Evolutionary conservation across 2,329 filamentous ascomycete genomes (phyloP).

Genomic region (Fusarium papillatum): DNA sequence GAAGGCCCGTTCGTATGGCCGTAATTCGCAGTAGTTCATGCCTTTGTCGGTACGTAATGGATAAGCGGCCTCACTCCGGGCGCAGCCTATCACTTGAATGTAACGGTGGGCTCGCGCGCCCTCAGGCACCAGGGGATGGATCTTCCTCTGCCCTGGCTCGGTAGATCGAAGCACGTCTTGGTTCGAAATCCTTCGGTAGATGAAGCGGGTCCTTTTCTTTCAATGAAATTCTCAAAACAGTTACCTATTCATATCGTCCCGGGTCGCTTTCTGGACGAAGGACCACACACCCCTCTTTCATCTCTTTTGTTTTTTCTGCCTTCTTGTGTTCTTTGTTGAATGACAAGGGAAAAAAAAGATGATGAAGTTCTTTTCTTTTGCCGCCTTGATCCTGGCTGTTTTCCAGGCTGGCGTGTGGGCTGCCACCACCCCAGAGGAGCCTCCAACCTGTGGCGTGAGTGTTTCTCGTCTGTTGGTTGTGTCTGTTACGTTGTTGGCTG

Average conservation of each 20-base stretch:
- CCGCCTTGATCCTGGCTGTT: conserved; percentile 14
- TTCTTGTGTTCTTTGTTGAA: background rate
- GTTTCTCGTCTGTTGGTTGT: background rate
- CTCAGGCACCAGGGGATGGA: background rate
- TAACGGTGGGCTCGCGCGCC: background rate
- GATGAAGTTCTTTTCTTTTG: conserved; percentile 25
- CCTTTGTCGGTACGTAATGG: background rate
- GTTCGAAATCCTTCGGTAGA: conserved; percentile 6
- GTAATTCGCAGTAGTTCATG: background rate
- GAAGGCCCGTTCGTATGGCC: background rate
- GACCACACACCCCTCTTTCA: background rate
- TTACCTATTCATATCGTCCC: background rate
- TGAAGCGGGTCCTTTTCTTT: background rate
- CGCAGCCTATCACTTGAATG: background rate
- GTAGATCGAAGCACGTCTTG: background rate
- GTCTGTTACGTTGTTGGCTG: background rate
- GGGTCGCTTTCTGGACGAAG: background rate
- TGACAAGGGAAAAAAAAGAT: conserved; percentile 4
- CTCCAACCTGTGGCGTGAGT: conserved; percentile 30
- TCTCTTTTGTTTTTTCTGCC: background rate
- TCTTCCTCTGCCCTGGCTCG: background rate
- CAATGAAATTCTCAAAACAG: background rate
- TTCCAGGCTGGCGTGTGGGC: conserved; percentile 29
- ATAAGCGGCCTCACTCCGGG: background rate
- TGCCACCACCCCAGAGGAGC: conserved; percentile 14